phyloP scores from a whole-genome alignment of 495 filamentous ascomycete species.

The Bacidia gigantensis region DNA sequence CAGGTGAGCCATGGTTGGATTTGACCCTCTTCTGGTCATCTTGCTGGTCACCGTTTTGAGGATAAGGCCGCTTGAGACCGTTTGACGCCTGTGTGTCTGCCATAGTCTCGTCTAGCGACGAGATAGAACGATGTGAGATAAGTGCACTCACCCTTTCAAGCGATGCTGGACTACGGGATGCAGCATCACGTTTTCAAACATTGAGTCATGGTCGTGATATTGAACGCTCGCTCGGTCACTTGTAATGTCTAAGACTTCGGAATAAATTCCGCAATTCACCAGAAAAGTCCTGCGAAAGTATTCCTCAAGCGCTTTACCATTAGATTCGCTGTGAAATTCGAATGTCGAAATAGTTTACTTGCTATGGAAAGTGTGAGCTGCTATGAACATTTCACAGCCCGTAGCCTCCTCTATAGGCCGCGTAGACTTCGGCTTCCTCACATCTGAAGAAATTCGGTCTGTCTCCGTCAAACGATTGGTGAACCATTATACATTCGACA shows the following conservation, averaged over 20 bases:
- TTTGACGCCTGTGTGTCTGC: conserved; percentile 34
- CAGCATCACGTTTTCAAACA: not conserved
- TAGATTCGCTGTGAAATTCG: too few relatives aligned
- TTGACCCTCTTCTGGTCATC: conserved; percentile 39
- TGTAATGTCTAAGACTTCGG: too few relatives aligned
- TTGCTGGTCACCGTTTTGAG: conserved; percentile 34
- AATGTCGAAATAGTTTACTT: too few relatives aligned
- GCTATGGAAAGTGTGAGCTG: conserved; percentile 14
- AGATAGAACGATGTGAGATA: not conserved
- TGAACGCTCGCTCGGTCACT: too few relatives aligned
- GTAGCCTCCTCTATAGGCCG: conserved; percentile 71
- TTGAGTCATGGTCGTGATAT: too few relatives aligned
- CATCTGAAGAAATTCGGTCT: conserved; percentile 65
- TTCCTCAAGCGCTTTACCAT: too few relatives aligned
- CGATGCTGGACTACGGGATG: not conserved
- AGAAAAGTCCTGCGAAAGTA: too few relatives aligned
- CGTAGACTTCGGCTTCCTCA: conserved; percentile 78
- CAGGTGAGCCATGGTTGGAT: conserved; percentile 46
- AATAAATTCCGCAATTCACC: not conserved
- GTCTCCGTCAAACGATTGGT: conserved; percentile 88
- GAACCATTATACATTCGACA: conserved; percentile 80
- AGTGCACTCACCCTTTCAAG: not conserved
- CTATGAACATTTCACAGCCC: conserved; percentile 78
- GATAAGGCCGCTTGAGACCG: conserved; percentile 44
- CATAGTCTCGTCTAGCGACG: conserved; percentile 30